These are phyloP conservation scores for Lachancea meyersii DNA, from an alignment of 805 yeast genomes.

Conservation along the genomic window DNA sequence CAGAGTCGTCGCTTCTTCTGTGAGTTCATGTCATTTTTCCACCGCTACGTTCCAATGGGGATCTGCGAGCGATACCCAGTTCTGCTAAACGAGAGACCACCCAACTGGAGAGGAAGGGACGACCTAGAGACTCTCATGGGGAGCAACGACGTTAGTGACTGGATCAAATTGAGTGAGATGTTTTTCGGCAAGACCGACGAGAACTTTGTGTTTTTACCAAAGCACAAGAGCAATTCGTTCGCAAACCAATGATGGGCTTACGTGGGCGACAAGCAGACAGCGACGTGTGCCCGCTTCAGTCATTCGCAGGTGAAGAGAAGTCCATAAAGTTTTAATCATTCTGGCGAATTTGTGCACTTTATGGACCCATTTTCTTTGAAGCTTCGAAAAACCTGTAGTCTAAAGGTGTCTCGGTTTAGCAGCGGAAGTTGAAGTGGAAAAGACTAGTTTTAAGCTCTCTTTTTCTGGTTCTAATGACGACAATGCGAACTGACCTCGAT, in stretches of 20 bases:
- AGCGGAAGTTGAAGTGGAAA: too few species aligned
- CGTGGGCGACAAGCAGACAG: too few species aligned
- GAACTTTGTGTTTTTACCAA: constrained; percentile 75
- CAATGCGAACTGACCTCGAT: too few species aligned
- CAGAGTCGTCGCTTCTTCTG: constrained; percentile 85
- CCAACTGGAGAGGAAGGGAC: constrained; percentile 85
- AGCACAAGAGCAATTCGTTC: constrained; percentile 89
- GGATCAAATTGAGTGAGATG: constrained; percentile 95
- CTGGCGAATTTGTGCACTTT: too few species aligned
- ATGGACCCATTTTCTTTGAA: too few species aligned
- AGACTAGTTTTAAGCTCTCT: too few species aligned
- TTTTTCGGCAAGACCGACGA: constrained; percentile 82
- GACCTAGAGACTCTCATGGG: constrained; percentile 89
- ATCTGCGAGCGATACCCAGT: constrained; percentile 85
- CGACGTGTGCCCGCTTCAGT: too few species aligned
- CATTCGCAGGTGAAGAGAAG: too few species aligned
- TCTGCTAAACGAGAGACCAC: constrained; percentile 87
- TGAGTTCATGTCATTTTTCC: constrained; percentile 90
- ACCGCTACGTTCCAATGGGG: constrained; percentile 91
- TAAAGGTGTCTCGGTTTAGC: too few species aligned
- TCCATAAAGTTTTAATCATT: too few species aligned
- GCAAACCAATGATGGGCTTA: constrained; percentile 15
- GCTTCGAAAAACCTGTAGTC: too few species aligned
- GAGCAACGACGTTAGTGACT: constrained; percentile 77
- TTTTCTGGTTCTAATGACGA: too few species aligned